These are phyloP conservation scores for Tylopilus plumbeoviolaceoides DNA, from an alignment of 768 basidiomycete species.

Conservation along the genomic window DNA sequence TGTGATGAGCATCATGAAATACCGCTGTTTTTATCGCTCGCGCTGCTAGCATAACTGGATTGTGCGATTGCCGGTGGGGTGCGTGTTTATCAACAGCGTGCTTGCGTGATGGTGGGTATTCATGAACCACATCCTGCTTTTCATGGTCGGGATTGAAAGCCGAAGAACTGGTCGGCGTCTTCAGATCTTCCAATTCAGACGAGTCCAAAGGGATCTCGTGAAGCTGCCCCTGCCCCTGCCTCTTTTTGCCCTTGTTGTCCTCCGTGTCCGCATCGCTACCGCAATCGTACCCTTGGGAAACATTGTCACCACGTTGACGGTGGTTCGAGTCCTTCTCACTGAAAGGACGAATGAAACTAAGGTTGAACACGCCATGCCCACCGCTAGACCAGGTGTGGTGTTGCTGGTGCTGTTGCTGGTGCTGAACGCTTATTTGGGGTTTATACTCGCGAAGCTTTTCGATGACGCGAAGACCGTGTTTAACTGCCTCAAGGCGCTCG, in stretches of 20 bases:
- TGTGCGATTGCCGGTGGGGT: slow-evolving; percentile 32
- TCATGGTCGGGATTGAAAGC: slow-evolving; percentile 4
- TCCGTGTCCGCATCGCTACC: slow-evolving; percentile 32
- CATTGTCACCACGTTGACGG: slow-evolving; percentile 27
- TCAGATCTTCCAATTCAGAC: slow-evolving; percentile 7
- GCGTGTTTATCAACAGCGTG: slow-evolving; percentile 13
- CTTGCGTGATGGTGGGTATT: slow-evolving; percentile 37
- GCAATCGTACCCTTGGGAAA: slow-evolving; percentile 22
- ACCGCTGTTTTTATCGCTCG: slow-evolving; percentile 65
- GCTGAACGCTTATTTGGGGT: slow-evolving; percentile 33
- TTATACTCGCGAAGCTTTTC: slow-evolving; percentile 66
- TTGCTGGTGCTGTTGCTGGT: slow-evolving; percentile 16
- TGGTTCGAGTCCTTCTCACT: slow-evolving; percentile 42
- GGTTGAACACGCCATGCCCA: slow-evolving; percentile 41
- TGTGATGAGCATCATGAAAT: slow-evolving; percentile 72
- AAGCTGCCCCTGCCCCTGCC: slow-evolving; percentile 14
- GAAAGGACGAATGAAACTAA: slow-evolving; percentile 31
- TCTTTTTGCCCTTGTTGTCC: slow-evolving; percentile 30
- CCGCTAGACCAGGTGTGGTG: slow-evolving; percentile 31
- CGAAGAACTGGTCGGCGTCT: slow-evolving; percentile 7
- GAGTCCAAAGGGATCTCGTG: slow-evolving; percentile 8
- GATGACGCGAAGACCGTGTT: slow-evolving; percentile 50
- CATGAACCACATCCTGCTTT: slow-evolving; percentile 22
- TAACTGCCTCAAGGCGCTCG: slow-evolving; percentile 62
- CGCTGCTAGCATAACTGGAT: slow-evolving; percentile 51